Evolutionary conservation across 768 basidiomycete genomes (phyloP).

Genomic region (Lentinula sp.): DNA sequence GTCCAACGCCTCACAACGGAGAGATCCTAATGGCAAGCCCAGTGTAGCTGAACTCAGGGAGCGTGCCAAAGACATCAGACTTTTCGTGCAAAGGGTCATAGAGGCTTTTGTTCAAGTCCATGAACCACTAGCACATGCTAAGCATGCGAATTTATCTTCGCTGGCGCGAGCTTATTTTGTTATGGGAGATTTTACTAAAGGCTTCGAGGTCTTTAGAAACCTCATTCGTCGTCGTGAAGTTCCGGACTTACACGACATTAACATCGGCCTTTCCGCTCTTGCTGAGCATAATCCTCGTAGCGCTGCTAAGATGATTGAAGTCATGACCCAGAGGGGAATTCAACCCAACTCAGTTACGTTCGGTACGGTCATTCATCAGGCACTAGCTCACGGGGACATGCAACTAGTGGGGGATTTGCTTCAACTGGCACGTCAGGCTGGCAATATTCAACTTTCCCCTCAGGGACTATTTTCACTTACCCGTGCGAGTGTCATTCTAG

Average conservation of each 20-base stretch:
- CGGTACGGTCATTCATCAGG: conserved; percentile 59
- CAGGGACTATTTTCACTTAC: conserved; percentile 47
- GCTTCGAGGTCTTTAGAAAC: conserved; percentile 39
- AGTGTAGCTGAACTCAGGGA: not conserved
- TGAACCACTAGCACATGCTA: conserved; percentile 38
- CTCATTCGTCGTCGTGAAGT: conserved; percentile 42
- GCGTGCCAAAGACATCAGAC: not conserved
- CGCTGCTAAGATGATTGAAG: conserved; percentile 42
- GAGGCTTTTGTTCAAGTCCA: conserved; percentile 36
- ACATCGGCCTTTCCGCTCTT: conserved; percentile 52
- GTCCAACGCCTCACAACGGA: not conserved
- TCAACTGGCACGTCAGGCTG: conserved; percentile 27
- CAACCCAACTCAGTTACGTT: conserved; percentile 48
- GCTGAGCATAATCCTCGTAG: conserved; percentile 40
- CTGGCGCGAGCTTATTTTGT: conserved; percentile 60
- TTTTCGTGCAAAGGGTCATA: conserved; percentile 1
- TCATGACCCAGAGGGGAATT: conserved; percentile 44
- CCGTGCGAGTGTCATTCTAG: conserved; percentile 28
- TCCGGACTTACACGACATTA: conserved; percentile 61
- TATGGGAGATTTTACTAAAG: conserved; percentile 40
- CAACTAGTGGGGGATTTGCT: conserved; percentile 39
- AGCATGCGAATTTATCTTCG: conserved; percentile 49
- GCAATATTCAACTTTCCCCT: conserved; percentile 30
- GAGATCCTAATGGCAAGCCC: not conserved
- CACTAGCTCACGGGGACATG: conserved; percentile 37